These are phyloP conservation scores for Rubroshorea leprosula DNA, from an alignment of 345 rosid species.

Conservation along the genomic window DNA sequence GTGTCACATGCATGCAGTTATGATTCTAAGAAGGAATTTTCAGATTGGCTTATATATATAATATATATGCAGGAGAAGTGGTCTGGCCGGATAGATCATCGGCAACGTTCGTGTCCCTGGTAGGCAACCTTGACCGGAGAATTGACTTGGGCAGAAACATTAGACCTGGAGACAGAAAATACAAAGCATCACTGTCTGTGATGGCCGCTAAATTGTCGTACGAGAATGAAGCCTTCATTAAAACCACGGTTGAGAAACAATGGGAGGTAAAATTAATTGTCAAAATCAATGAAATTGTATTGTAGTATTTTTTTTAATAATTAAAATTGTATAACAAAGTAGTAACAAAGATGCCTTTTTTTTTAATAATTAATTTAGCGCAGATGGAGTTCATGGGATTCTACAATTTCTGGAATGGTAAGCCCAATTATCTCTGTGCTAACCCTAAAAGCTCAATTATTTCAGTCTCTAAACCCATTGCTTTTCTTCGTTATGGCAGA, in stretches of 20 bases:
- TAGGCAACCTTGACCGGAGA: conserved; percentile 36
- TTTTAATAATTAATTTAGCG: conserved; percentile 3
- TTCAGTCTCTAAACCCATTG: no score
- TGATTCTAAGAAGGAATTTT: neutral
- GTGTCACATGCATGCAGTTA: no score
- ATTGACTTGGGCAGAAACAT: conserved; percentile 36
- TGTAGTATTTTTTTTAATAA: no score
- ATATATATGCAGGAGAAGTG: conserved; percentile 29
- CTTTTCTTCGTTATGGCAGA: conserved; percentile 21
- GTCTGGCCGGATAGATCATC: conserved; percentile 36
- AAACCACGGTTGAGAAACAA: conserved; percentile 19
- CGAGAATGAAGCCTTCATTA: conserved; percentile 36
- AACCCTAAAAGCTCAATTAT: no score
- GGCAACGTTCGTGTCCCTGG: conserved; percentile 27
- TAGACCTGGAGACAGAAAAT: conserved; percentile 22
- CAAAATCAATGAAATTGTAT: neutral
- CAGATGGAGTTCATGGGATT: conserved; percentile 43
- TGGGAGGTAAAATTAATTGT: conserved; percentile 33
- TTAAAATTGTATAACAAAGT: neutral
- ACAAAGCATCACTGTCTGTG: conserved; percentile 36
- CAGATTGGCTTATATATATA: neutral
- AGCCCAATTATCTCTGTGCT: no score
- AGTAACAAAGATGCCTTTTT: neutral
- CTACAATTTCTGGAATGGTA: conserved; percentile 45
- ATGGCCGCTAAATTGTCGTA: conserved; percentile 57